A percentile compares a stretch with the other conserved stretches of the same genome.
phyloP scores from a whole-genome alignment of 495 filamentous ascomycete species.

The Choiromyces venosus region DNA sequence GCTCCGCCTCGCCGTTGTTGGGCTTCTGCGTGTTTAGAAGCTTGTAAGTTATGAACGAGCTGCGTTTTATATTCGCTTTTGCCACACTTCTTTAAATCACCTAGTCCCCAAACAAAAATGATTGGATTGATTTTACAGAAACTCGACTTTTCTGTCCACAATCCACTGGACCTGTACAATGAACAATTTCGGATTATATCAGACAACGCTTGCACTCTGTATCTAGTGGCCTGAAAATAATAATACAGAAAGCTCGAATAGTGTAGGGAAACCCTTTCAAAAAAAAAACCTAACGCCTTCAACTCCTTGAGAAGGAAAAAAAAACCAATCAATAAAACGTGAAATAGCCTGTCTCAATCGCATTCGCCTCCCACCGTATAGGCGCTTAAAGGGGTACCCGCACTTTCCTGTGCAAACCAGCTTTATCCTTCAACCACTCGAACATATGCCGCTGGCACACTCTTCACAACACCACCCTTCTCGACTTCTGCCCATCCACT shows the following conservation, averaged over 20 bases:
- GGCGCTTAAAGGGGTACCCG: neutral
- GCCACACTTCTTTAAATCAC: neutral
- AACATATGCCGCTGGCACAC: slow-evolving; percentile 90
- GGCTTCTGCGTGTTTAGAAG: neutral
- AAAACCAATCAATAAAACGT: neutral
- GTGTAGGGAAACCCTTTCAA: neutral
- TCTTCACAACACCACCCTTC: slow-evolving; percentile 79
- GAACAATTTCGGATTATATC: neutral
- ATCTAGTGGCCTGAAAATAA: neutral
- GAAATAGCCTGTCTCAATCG: neutral
- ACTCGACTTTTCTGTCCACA: neutral
- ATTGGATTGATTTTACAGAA: neutral
- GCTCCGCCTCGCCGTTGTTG: neutral
- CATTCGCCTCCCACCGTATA: neutral
- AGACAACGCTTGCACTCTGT: neutral
- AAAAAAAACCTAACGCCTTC: neutral
- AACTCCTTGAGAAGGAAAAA: neutral
- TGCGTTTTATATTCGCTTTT: neutral
- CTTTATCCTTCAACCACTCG: slow-evolving; percentile 55
- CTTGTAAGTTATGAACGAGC: neutral
- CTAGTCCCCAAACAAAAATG: neutral
- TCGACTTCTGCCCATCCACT: slow-evolving; percentile 98
- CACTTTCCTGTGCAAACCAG: neutral
- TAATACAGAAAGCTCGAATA: neutral
- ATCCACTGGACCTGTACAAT: neutral